Percentiles rank a stretch among this genome's conserved stretches.
These are phyloP conservation scores for Paralagenidium karlingii DNA, from an alignment of 352 stramenopile species.

Conservation along the genomic window DNA sequence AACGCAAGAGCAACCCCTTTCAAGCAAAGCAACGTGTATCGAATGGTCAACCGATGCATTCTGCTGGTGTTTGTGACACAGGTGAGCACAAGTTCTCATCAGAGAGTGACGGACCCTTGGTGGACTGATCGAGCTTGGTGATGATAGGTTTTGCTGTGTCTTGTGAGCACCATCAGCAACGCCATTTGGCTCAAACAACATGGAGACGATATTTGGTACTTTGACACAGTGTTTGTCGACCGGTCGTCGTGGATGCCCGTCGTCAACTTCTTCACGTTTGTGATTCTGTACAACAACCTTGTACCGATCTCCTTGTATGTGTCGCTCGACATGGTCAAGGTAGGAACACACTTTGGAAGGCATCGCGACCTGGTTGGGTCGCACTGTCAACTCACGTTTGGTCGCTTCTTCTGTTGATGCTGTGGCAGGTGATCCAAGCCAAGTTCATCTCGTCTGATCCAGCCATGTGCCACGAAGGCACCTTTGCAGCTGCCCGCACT, in stretches of 20 bases:
- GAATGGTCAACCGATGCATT: constrained; percentile 57
- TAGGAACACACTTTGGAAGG: constrained; percentile 27
- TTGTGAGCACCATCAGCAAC: constrained; percentile 53
- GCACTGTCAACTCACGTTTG: neutral
- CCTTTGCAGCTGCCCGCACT: constrained; percentile 65
- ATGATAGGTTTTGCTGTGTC: too few relatives aligned
- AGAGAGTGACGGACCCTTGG: neutral
- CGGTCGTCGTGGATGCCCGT: constrained; percentile 15
- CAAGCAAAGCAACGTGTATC: constrained; percentile 65
- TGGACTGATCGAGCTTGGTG: neutral
- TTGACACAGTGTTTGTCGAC: constrained; percentile 9
- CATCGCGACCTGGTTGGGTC: neutral
- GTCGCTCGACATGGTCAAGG: constrained; percentile 91
- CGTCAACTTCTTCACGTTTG: constrained; percentile 89
- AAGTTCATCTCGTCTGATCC: constrained; percentile 51
- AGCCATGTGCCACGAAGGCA: constrained; percentile 81
- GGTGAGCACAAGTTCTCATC: constrained; percentile 2
- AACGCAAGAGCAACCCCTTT: constrained; percentile 48
- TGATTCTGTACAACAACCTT: constrained; percentile 94
- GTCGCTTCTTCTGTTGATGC: neutral
- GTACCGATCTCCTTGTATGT: constrained; percentile 98
- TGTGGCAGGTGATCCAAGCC: constrained; percentile 32
- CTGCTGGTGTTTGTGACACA: constrained; percentile 55
- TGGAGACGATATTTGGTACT: constrained; percentile 29
- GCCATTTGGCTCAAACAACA: constrained; percentile 28